Conservation (phyloP, 768 basidiomycete species). For the Auriscalpium vulgare region DNA sequence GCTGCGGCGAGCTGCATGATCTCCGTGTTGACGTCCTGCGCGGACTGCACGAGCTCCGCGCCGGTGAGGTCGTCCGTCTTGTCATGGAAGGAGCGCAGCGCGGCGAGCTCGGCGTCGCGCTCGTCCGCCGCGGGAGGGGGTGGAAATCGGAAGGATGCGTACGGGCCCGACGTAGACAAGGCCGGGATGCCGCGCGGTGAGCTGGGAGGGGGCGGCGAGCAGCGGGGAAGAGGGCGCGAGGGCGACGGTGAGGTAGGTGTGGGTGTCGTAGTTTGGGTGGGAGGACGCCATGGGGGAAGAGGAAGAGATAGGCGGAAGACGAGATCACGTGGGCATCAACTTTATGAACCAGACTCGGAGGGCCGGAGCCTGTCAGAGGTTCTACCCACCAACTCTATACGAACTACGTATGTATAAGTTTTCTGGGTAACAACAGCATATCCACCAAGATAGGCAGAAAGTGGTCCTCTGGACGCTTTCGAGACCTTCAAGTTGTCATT, state of each 20-base stretch:
- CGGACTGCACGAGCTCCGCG: conserved; percentile 26
- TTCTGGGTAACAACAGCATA: too few relatives aligned
- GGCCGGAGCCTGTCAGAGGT: too few relatives aligned
- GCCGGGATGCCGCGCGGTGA: conserved; percentile 3
- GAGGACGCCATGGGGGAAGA: not conserved
- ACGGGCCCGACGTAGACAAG: conserved; percentile 11
- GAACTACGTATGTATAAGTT: too few relatives aligned
- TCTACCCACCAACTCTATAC: too few relatives aligned
- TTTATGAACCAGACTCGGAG: too few relatives aligned
- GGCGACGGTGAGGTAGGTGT: conserved; percentile 11
- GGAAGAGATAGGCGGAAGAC: too few relatives aligned
- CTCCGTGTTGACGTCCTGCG: conserved; percentile 27
- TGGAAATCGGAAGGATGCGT: not conserved
- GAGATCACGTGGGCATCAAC: too few relatives aligned
- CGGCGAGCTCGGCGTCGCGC: conserved; percentile 22
- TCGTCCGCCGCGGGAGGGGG: not conserved
- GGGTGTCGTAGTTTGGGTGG: conserved; percentile 11
- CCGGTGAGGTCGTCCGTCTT: conserved; percentile 29
- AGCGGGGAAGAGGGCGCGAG: conserved; percentile 5
- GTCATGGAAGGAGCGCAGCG: conserved; percentile 26
- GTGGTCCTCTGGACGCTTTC: too few relatives aligned
- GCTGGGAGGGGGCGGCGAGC: conserved; percentile 3
- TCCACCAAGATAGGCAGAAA: too few relatives aligned
- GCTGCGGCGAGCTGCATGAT: conserved; percentile 30
- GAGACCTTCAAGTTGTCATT: too few relatives aligned